A percentile compares a stretch with the other conserved stretches of the same genome.
These are phyloP conservation scores for Amanita subjunquillea DNA, from an alignment of 768 basidiomycete species.

Conservation along the genomic window DNA sequence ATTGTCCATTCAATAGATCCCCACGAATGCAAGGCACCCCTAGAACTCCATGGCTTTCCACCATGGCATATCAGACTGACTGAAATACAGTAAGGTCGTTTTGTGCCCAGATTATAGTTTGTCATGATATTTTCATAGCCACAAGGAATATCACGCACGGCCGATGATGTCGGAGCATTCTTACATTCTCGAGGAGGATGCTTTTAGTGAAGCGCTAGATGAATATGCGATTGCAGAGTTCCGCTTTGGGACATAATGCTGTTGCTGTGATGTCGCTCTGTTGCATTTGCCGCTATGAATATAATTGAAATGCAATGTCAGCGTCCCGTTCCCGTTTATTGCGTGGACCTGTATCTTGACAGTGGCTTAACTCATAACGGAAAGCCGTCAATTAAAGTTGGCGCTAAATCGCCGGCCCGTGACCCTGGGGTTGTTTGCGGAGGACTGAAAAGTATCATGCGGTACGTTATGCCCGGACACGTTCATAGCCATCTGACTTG, in stretches of 20 bases:
- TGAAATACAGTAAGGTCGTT: slow-evolving; percentile 59
- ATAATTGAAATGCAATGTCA: background rate
- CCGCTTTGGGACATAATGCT: slow-evolving; percentile 58
- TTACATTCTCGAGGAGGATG: slow-evolving; percentile 35
- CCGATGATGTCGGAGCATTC: background rate
- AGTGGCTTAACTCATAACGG: background rate
- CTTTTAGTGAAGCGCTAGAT: slow-evolving; percentile 64
- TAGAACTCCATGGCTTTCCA: slow-evolving; percentile 69
- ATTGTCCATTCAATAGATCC: slow-evolving; percentile 54
- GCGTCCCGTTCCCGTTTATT: background rate
- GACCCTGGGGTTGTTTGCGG: background rate
- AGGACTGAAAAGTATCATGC: background rate
- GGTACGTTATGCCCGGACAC: background rate
- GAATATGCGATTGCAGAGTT: slow-evolving; percentile 67
- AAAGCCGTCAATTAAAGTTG: background rate
- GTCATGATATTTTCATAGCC: background rate
- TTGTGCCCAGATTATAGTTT: slow-evolving; percentile 2
- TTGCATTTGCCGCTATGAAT: slow-evolving; percentile 2
- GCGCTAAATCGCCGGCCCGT: background rate
- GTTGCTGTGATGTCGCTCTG: background rate
- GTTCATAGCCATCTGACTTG: background rate
- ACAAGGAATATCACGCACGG: background rate
- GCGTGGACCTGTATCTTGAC: background rate
- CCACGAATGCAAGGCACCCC: slow-evolving; percentile 26
- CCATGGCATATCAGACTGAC: slow-evolving; percentile 82